These are phyloP conservation scores for Erodium maritimum DNA, from an alignment of 345 rosid species.

Conservation along the genomic window DNA sequence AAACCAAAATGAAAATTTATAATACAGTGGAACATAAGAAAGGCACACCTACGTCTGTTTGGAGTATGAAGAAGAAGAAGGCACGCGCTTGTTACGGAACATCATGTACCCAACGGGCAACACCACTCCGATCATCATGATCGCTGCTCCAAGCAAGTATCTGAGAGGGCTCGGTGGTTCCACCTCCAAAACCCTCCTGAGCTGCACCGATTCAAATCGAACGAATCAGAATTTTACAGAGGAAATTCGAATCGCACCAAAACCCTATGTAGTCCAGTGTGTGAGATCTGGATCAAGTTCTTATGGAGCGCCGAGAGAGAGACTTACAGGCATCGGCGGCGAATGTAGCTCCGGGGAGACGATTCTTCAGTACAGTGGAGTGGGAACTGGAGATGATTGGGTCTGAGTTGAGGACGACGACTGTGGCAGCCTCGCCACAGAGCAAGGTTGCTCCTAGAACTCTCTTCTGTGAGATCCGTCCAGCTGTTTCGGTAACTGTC, in stretches of 20 bases:
- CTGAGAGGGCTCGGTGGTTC: conserved; percentile 91
- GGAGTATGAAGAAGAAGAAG: conserved; percentile 75
- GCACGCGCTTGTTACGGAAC: conserved; percentile 94
- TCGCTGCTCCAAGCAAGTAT: conserved; percentile 76
- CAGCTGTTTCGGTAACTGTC: not conserved
- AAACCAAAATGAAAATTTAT: not conserved
- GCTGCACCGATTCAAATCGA: conserved; percentile 28
- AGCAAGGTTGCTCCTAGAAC: not conserved
- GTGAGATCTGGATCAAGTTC: not conserved
- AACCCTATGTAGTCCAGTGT: not conserved
- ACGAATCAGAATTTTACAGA: conserved; percentile 1
- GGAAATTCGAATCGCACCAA: conserved; percentile 3
- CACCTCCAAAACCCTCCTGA: conserved; percentile 53
- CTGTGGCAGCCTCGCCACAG: not conserved
- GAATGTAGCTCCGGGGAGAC: not conserved
- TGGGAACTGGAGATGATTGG: not conserved
- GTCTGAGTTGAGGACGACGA: not conserved
- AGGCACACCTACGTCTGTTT: conserved; percentile 99
- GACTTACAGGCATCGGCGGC: not conserved
- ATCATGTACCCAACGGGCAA: conserved; percentile 97
- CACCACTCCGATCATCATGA: conserved; percentile 97
- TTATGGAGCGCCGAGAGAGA: not conserved
- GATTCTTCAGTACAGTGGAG: not conserved
- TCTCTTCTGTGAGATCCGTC: not conserved
- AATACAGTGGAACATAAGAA: not conserved